These are phyloP conservation scores for Bryum argenteum DNA, from an alignment of 225 moss, liverwort and hornwort species.

Conservation along the genomic window DNA sequence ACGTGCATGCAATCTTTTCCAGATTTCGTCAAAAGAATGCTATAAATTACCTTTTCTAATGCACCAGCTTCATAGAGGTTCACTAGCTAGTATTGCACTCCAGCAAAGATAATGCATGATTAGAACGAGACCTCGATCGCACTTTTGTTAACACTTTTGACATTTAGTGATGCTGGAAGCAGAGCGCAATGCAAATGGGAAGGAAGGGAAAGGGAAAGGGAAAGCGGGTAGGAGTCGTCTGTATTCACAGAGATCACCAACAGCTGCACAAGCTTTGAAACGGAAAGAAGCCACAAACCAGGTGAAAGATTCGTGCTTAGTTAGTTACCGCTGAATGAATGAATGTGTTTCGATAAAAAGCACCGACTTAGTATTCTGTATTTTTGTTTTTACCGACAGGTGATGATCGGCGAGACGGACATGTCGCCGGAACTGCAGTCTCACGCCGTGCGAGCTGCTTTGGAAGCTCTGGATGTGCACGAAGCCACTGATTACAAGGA, in stretches of 20 bases:
- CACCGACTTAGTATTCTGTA: not conserved
- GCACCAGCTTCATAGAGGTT: too few relatives aligned
- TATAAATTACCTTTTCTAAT: too few relatives aligned
- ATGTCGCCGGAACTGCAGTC: conserved; percentile 62
- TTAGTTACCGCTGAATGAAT: not conserved
- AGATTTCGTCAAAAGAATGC: too few relatives aligned
- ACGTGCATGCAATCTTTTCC: too few relatives aligned
- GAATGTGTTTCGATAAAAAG: not conserved
- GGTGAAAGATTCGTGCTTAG: too few relatives aligned
- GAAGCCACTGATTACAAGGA: conserved; percentile 63
- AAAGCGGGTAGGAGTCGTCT: not conserved
- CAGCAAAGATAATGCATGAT: too few relatives aligned
- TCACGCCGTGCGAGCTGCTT: conserved; percentile 63
- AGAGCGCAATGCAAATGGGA: not conserved
- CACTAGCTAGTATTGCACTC: too few relatives aligned
- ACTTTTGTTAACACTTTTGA: too few relatives aligned
- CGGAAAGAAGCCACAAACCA: conserved; percentile 13
- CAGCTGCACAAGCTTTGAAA: not conserved
- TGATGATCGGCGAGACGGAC: conserved; percentile 62
- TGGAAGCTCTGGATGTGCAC: conserved; percentile 62
- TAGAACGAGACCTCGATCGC: too few relatives aligned
- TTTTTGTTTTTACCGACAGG: conserved; percentile 15
- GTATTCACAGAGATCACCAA: not conserved
- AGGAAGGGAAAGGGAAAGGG: not conserved
- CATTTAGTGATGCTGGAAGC: conserved; percentile 20